Conservation (phyloP, 768 basidiomycete species). For the Suillus variegatus region DNA sequence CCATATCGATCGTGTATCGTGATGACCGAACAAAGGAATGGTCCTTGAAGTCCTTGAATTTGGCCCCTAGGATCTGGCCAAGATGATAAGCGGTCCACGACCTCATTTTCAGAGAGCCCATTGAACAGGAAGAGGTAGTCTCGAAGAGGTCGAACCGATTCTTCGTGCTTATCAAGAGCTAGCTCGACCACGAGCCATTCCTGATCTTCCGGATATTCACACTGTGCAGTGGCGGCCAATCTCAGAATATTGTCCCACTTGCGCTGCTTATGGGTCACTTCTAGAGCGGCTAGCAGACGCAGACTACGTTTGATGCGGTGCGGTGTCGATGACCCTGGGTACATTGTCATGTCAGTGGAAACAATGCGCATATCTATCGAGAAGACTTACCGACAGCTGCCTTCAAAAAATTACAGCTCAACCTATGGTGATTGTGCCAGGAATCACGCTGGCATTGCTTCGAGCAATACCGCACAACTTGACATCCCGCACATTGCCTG, state of each 20-base stretch:
- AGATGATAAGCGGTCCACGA: background rate
- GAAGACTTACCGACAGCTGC: too few relatives aligned
- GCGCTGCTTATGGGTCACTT: too few relatives aligned
- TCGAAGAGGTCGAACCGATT: background rate
- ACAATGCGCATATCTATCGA: too few relatives aligned
- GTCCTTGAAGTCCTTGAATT: background rate
- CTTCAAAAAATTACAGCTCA: background rate
- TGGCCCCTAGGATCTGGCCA: background rate
- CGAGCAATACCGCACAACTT: constrained; percentile 2
- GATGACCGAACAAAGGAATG: background rate
- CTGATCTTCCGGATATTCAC: too few relatives aligned
- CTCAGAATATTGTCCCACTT: too few relatives aligned
- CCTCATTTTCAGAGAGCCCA: background rate
- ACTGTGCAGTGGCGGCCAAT: too few relatives aligned
- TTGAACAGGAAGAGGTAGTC: constrained; percentile 1
- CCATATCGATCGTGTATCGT: background rate
- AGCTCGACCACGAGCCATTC: too few relatives aligned
- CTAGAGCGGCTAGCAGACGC: too few relatives aligned
- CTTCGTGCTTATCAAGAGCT: too few relatives aligned
- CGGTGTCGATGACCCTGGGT: too few relatives aligned
- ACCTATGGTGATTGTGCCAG: background rate
- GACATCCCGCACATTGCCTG: background rate
- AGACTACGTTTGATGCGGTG: too few relatives aligned
- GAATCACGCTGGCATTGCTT: constrained; percentile 1
- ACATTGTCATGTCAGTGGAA: too few relatives aligned